Percentiles rank a stretch among this genome's conserved stretches.
Conservation (phyloP, 169 alveolate genomes). For the Eimeria maxima region DNA sequence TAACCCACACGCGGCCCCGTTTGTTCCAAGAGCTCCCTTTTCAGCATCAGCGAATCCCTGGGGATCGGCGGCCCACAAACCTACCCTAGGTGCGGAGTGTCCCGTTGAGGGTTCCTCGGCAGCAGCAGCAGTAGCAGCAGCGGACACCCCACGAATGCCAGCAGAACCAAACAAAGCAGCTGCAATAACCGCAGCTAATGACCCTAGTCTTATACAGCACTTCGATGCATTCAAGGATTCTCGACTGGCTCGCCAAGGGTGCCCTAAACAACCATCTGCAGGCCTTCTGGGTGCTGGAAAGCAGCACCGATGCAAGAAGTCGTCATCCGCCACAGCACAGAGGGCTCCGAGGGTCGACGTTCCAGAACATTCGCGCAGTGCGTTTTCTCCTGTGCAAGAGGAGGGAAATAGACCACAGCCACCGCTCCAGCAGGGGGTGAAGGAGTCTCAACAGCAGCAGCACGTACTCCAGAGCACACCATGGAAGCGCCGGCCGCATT, state of each 20-base stretch:
- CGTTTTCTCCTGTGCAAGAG: not conserved
- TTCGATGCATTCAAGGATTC: not conserved
- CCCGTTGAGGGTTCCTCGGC: not conserved
- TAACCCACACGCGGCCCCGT: constrained; percentile 61
- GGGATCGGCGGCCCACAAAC: not conserved
- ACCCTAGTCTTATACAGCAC: not conserved
- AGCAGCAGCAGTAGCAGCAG: not conserved
- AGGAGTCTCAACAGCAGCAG: not conserved
- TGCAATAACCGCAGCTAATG: not conserved
- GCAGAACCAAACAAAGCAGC: not conserved
- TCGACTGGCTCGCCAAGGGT: not conserved
- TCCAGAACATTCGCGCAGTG: not conserved
- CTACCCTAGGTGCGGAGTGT: not conserved
- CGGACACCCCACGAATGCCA: not conserved
- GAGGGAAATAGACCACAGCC: not conserved
- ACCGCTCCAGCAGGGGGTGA: not conserved
- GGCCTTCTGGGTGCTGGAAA: not conserved
- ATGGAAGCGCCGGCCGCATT: constrained; percentile 35
- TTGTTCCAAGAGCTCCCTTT: constrained; percentile 24
- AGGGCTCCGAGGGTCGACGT: not conserved
- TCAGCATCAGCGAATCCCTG: not conserved
- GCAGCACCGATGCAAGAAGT: constrained; percentile 12
- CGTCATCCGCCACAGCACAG: constrained; percentile 6
- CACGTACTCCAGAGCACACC: not conserved
- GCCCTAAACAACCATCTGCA: not conserved